Percentiles rank a stretch among this genome's conserved stretches.
phyloP scores from a whole-genome alignment of 2,329 filamentous ascomycete species.

The Raffaelea ambrosiae region DNA sequence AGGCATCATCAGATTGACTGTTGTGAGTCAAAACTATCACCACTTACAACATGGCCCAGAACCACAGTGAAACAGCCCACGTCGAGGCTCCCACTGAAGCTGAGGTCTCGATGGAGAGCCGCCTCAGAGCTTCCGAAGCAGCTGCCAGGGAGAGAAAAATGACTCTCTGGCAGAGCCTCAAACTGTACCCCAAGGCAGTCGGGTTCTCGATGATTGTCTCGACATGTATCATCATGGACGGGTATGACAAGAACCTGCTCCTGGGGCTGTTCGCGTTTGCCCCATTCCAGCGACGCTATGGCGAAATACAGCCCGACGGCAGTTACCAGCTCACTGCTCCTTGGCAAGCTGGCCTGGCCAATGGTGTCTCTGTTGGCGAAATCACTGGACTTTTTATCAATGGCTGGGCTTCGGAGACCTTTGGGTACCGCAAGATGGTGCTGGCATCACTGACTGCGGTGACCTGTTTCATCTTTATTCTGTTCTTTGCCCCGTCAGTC shows the following conservation, averaged over 20 bases:
- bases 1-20: too few species aligned
- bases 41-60: too few species aligned
- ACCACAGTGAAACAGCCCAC: too few species aligned
- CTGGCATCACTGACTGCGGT: constrained; percentile 35
- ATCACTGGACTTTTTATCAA: constrained; percentile 46
- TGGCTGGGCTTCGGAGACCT: constrained; percentile 42
- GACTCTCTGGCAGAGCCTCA: background rate
- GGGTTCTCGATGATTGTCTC: constrained; percentile 18
- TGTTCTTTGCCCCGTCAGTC: constrained; percentile 43
- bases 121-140: too few species aligned
- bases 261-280: constrained; percentile 19
- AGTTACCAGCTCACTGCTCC: constrained; percentile 38
- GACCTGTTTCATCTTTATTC: constrained; percentile 42
- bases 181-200: background rate
- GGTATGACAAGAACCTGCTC: constrained; percentile 19
- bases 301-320: background rate
- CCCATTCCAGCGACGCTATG: constrained; percentile 10
- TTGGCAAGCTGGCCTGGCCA: constrained; percentile 50
- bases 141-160: too few species aligned
- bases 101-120: too few species aligned
- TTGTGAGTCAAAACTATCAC: too few species aligned
- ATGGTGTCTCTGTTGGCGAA: constrained; percentile 43
- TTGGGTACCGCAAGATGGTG: constrained; percentile 41
- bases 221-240: constrained; percentile 33
- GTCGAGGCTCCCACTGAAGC: too few species aligned